Base-by-base conservation (phyloP, 352 stramenopile species). In the Pythium scleroteichum region DNA sequence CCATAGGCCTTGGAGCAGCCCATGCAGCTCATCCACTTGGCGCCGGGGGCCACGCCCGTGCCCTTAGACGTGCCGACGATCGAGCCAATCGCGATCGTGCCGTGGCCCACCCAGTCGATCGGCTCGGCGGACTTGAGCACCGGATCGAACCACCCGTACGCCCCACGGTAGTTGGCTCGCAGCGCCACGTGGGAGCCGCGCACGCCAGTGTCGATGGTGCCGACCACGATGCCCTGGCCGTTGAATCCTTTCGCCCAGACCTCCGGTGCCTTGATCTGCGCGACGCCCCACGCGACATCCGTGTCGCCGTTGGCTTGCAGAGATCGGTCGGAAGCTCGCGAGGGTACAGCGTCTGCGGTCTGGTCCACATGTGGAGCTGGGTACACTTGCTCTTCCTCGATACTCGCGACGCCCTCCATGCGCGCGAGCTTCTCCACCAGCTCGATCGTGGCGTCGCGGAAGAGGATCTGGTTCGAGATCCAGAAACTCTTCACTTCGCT, bases 141-240 rank as follows among this genome's bases (percentile, higher is more conserved):
- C 0, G 72, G 71, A 17, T 76, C 64, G 19, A 55, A 79, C 63
- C 58, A 78, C 14, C 61, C 52, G 52, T 59, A 69, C 6, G 29
- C 19, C 8, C 26, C 20, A 32, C 61, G 64, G 39, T 52, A 77
- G 33, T 59, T 76, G 16, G 13, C 50, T 32, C 52, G 53, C 14
- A 79, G 54, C 4, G 51, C 46, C 20, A 59, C 20, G 44, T 79
- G 72, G 1, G 51, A 75, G 39, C 45, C 55, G 4, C 42, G 61
- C 3, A 68, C 69, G 9, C 72, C 72, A 3, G 45, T 62, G 49
- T 79, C 72, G 41, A 79, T 75, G 23, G 35, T 59, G 3, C 50
- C 55, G 2, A 79, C 65, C 35, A 77, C 42, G 19, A 68, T 26
- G 29, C 46, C 52, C 29, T 69, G 40, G 23, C 56, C 72, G 10